Percentiles rank a stretch among this genome's conserved stretches.
Conservation (phyloP, 306 rosid genomes). For the Lupinus albus region DNA sequence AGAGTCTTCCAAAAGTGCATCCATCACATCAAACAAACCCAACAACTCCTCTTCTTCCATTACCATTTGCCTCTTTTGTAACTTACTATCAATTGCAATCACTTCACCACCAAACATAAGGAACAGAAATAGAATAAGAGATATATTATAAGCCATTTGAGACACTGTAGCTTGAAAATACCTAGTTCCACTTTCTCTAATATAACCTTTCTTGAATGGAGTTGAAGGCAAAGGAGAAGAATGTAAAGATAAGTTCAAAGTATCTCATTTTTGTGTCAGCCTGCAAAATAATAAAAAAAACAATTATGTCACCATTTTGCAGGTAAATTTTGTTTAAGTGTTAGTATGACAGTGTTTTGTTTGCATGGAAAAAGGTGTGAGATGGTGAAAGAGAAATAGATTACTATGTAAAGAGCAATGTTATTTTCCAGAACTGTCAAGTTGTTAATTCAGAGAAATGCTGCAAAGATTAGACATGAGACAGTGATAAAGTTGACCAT, state of each 20-base stretch:
- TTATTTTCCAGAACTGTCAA: conserved; percentile 40
- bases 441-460: conserved; percentile 21
- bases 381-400: conserved; percentile 27
- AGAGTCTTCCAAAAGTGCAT: conserved; percentile 54
- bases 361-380: conserved; percentile 47
- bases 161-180: conserved; percentile 7
- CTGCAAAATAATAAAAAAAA: conserved; percentile 42
- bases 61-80: conserved; percentile 35
- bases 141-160: conserved; percentile 51
- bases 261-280: conserved; percentile 35
- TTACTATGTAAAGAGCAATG: conserved; percentile 30
- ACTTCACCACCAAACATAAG: conserved; percentile 43
- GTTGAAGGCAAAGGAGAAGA: conserved; percentile 36
- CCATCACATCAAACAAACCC: conserved; percentile 65
- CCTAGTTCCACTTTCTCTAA: conserved; percentile 18
- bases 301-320: conserved; percentile 40
- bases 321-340: conserved; percentile 28
- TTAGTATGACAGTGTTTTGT: conserved; percentile 44
- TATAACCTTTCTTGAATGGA: conserved; percentile 31
- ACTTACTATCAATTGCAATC: conserved; percentile 21
- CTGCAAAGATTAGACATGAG: conserved; percentile 42
- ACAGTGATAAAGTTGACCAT: conserved; percentile 7
- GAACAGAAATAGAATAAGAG: conserved; percentile 45
- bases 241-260: conserved; percentile 20
- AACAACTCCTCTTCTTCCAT: conserved; percentile 60